Conservation (phyloP, 495 filamentous ascomycete species). For the Trichoderma virens region DNA sequence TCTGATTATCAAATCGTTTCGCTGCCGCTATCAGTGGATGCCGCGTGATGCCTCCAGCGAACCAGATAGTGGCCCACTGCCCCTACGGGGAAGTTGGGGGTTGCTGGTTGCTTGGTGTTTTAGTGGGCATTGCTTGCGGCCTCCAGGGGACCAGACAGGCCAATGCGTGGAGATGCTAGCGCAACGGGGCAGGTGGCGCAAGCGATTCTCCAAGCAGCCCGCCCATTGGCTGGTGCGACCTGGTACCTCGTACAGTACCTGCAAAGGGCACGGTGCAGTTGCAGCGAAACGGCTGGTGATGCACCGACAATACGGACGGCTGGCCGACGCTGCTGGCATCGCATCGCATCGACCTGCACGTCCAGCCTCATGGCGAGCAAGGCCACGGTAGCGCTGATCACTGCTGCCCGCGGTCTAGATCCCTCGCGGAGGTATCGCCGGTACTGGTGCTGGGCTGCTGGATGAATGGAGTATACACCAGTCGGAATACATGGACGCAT, state of each 20-base stretch:
- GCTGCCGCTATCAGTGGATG: conserved; percentile 7
- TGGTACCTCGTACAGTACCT: background rate
- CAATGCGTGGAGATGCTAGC: background rate
- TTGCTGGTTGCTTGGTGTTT: background rate
- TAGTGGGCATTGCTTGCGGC: background rate
- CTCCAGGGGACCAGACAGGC: background rate
- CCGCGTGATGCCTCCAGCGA: background rate
- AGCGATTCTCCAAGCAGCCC: background rate
- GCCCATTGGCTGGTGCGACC: background rate
- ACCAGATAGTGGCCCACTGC: conserved; percentile 1
- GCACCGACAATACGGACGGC: background rate
- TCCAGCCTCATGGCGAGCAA: background rate
- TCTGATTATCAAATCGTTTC: conserved; percentile 5
- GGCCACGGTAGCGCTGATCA: background rate
- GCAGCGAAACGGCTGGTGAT: background rate
- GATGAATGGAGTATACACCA: too few relatives aligned
- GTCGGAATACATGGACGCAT: too few relatives aligned
- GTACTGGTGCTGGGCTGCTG: too few relatives aligned
- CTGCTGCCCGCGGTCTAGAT: background rate
- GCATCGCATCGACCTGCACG: background rate
- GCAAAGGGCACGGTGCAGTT: background rate
- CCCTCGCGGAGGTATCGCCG: too few relatives aligned
- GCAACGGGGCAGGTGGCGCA: background rate
- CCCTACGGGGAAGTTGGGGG: conserved; percentile 5
- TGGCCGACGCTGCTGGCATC: background rate